A percentile compares a stretch with the other conserved stretches of the same genome.
phyloP scores from a whole-genome alignment of 306 rosid species.

The Malus domestica region ASM211411v1 NC_041803.1:7215001-7215500 shows the following conservation, averaged over 20 bases:
- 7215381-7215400: too few species aligned
- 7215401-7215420: too few species aligned
- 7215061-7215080: conserved; percentile 95
- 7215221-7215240: neutral
- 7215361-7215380: too few species aligned
- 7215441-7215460: conserved; percentile 81
- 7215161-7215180: neutral
- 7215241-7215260: neutral
- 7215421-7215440: conserved; percentile 35
- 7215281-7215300: too few species aligned
- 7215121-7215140: conserved; percentile 54
- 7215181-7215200: neutral
- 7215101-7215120: conserved; percentile 90
- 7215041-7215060: conserved; percentile 91
- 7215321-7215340: too few species aligned
- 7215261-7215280: too few species aligned
- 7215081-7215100: conserved; percentile 99
- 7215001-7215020: conserved; percentile 83
- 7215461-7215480: conserved; percentile 84
- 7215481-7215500: conserved; percentile 25
- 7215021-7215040: conserved; percentile 98
- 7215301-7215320: too few species aligned
- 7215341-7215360: too few species aligned
- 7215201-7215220: neutral
- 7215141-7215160: neutral